Base-by-base conservation (phyloP, 441 rosid genomes). In the Jatropha multifida region DNA sequence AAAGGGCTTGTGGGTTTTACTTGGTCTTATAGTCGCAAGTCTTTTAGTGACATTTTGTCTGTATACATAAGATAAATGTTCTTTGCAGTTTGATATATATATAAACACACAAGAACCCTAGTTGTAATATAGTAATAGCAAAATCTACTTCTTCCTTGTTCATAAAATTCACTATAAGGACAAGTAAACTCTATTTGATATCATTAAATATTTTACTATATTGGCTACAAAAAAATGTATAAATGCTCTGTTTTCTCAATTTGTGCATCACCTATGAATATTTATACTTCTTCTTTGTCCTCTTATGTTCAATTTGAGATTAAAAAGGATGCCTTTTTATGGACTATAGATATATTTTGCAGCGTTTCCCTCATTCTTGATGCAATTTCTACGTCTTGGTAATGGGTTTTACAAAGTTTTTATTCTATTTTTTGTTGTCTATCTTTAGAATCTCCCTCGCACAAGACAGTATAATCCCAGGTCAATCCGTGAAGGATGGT, bases 401-500 rank as follows among this genome's bases (percentile, higher is more conserved):
- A 23, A 54, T 70, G 74, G 38, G 12, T 71, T 71, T 20, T 41
- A 13, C 52, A 3, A 12, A 56, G 8, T 42, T 71, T 41, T 48
- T 71, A 40, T 71, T 17, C 37, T 40, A 27, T 49, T 17, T 61
- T 48, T 37, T 73, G 2, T 73, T 73, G 15, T 73, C 59, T 46
- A 62, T 52, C 60, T 18, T 54, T 18, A 49, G 76, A 46, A 11
- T 62, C 27, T 73, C 48, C n/a, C 17, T 59, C 56, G 27, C 77
- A 55, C 42, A 15, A 55, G 66, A 74, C 18, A 74, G 54, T 59
- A 0, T 74, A 26, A 26, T 26, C 52, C 59, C 72, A 26, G 77
- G 65, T 56, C 65, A 66, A 46, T 48, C 67, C 18, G 32, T 74
- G 58, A 74, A 44, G 69, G 80, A 81, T 42, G 81, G 76, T 11